phyloP scores from a whole-genome alignment of 2,329 filamentous ascomycete genomes.

The Pseudogymnoascus sp. region DNA sequence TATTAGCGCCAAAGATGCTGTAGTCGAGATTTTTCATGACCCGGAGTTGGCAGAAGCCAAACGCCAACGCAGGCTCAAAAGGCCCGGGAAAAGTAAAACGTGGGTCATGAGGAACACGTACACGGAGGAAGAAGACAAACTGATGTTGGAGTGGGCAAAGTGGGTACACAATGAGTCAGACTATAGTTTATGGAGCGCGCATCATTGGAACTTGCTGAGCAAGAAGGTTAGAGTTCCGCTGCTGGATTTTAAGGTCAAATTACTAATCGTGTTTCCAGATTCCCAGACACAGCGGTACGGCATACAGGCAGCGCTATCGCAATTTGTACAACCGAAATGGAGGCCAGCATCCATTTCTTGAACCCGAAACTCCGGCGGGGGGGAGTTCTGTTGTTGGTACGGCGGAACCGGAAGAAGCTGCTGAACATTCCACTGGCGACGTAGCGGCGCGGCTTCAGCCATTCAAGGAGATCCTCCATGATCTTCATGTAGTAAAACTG shows the following conservation, averaged over 20 bases:
- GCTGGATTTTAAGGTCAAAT: neutral
- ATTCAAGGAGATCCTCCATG: neutral
- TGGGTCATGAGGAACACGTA: neutral
- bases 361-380: neutral
- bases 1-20: neutral
- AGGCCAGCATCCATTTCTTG: neutral
- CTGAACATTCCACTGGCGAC: too few relatives aligned
- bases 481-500: neutral
- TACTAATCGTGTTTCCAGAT: neutral
- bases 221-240: neutral
- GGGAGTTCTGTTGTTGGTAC: neutral
- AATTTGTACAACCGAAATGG: neutral
- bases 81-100: neutral
- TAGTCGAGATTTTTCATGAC: neutral
- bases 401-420: neutral
- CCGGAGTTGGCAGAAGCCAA: neutral
- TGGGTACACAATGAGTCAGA: neutral
- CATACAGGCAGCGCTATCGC: neutral
- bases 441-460: neutral
- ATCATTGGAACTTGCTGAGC: neutral
- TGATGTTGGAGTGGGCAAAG: neutral
- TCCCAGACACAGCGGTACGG: neutral
- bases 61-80: neutral
- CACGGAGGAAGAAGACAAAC: neutral
- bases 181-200: neutral